Base-by-base conservation (phyloP, 2,329 filamentous ascomycete genomes). In the Coniochaeta hoffmannii region DNA sequence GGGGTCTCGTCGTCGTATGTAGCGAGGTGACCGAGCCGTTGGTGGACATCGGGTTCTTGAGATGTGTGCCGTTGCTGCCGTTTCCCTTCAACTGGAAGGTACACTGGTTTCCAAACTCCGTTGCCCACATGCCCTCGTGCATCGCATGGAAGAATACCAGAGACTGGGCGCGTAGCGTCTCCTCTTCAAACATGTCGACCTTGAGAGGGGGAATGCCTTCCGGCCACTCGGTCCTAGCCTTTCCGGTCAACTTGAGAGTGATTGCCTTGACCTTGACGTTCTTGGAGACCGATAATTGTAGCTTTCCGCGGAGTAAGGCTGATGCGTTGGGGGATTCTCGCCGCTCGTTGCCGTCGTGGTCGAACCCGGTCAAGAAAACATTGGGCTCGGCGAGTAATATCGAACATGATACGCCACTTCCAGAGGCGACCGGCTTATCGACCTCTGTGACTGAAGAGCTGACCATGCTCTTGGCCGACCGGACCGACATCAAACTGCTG, bases 191-290 rank as follows among this genome's bases (percentile, higher is more conserved):
- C 54, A 90, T 85, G 38, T 96, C 89, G 1, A 87, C 80, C 69
- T 96, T 96, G 56, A 87, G 80, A 0, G 92, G 91, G 3, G 94
- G 93, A 30, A 97, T 94, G 53, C 91, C 90, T 74, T 97, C 94
- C 15, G 94, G 93, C 94, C 94, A 99, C 66, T 96, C 91, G 1
- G 94, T 97, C 60, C 88, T 83, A 3, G 91, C 90, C 66, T 85
- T 87, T 30, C 93, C 94, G 38, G 86, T 82, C 62, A 99, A 89
- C 64, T 89, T 93, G 53, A 99, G 77, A 6, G 88, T 91, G 24
- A 99, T 82, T 4, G 90, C 87, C 75, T 96, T 97, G 62, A 99
- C 86, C 72, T 99, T 99, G 50, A 91, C 85, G 61, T 89, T 88
- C 68, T 97, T 97, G 49, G 88, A 86, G 12, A 97, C 82, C 57